Conservation (phyloP, 768 basidiomycete species). For the Termitomyces sp. region DNA sequence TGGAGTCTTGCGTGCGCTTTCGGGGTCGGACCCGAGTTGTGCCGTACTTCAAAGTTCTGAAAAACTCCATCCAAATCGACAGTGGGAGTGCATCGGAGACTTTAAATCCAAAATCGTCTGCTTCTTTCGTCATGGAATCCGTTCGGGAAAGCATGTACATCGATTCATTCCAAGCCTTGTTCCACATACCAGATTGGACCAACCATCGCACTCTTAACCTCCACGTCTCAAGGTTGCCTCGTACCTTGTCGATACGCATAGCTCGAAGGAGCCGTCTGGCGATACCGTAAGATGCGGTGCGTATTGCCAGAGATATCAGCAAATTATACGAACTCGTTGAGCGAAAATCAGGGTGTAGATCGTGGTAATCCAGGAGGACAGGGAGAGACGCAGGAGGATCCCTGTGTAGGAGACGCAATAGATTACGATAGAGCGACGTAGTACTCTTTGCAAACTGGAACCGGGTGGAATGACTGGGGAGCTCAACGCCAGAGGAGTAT, state of each 20-base stretch:
- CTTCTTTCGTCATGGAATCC: slow-evolving; percentile 1
- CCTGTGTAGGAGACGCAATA: slow-evolving; percentile 32
- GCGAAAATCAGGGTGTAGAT: slow-evolving; percentile 27
- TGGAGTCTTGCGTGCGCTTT: background rate
- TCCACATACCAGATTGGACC: slow-evolving; percentile 52
- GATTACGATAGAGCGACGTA: slow-evolving; percentile 34
- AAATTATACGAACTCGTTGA: slow-evolving; percentile 43
- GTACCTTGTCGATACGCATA: slow-evolving; percentile 41
- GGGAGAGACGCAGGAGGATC: slow-evolving; percentile 27
- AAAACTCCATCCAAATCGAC: slow-evolving; percentile 35
- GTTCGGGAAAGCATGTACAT: slow-evolving; percentile 15
- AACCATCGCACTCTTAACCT: slow-evolving; percentile 54
- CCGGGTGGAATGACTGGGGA: background rate
- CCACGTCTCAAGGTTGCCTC: slow-evolving; percentile 47
- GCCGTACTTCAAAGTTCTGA: slow-evolving; percentile 36
- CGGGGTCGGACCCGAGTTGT: slow-evolving; percentile 21
- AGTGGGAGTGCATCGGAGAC: slow-evolving; percentile 16
- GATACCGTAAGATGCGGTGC: slow-evolving; percentile 41
- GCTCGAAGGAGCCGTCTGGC: slow-evolving; percentile 38
- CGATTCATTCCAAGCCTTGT: slow-evolving; percentile 48
- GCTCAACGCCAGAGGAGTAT: background rate
- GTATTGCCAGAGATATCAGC: slow-evolving; percentile 44
- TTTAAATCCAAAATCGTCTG: slow-evolving; percentile 1
- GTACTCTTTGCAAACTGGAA: slow-evolving; percentile 26
- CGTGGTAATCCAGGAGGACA: slow-evolving; percentile 47